Conservation (phyloP, 495 filamentous ascomycete species). For the Penicilliopsis zonata region DNA sequence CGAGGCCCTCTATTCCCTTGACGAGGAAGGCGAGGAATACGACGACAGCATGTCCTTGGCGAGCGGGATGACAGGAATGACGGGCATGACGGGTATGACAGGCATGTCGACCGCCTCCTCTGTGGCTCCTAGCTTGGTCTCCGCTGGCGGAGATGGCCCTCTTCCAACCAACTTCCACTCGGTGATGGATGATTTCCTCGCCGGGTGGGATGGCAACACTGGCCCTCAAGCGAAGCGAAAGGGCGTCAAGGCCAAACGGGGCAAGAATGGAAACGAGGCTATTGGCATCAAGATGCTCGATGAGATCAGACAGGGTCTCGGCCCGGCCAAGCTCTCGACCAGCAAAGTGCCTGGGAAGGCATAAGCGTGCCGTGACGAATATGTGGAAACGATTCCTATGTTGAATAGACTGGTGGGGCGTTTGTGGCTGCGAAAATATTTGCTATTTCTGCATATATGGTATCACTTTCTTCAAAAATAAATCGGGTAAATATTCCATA, state of each 20-base stretch:
- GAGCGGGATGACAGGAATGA: constrained; percentile 36
- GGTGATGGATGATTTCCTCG: constrained; percentile 90
- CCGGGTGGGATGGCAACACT: constrained; percentile 46
- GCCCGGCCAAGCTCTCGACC: constrained; percentile 43
- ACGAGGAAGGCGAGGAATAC: constrained; percentile 51
- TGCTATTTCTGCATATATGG: too few relatives aligned
- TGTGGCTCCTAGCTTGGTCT: constrained; percentile 31
- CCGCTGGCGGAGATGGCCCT: constrained; percentile 32
- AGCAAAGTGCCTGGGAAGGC: constrained; percentile 16
- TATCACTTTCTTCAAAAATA: too few relatives aligned
- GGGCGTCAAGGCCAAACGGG: constrained; percentile 42
- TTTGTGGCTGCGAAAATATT: too few relatives aligned
- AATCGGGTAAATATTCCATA: too few relatives aligned
- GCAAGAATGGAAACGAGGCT: constrained; percentile 72
- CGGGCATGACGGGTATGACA: constrained; percentile 24
- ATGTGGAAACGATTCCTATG: too few relatives aligned
- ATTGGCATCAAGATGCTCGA: constrained; percentile 82
- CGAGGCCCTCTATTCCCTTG: constrained; percentile 70
- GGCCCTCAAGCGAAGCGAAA: constrained; percentile 58
- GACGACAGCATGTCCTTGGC: constrained; percentile 41
- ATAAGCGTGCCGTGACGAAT: background rate
- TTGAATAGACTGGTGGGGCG: too few relatives aligned
- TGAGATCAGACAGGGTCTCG: constrained; percentile 72
- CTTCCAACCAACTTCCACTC: constrained; percentile 66
- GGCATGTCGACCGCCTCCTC: constrained; percentile 35